Evolutionary conservation across 83 land plant species (phyloP), one percentile per base, ranked within the genome.

Genomic region (Picea engelmannii): DNA sequence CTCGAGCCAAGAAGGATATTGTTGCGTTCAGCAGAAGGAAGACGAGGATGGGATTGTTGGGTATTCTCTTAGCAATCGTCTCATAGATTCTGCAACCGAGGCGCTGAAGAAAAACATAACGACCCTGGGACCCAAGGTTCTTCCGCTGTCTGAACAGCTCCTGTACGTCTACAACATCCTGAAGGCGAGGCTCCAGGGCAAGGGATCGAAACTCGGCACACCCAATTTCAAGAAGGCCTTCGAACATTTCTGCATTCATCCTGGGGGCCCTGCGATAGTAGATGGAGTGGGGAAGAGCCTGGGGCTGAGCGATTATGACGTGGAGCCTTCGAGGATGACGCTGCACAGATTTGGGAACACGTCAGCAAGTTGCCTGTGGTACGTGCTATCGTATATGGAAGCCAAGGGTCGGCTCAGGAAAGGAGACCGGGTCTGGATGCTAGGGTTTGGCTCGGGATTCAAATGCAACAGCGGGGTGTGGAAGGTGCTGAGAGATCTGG

Each of bases 371-470:
- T 68, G 78, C 24, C 68, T 82, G 55, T 85, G 84, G 84, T 85
- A 85, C 60, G 85, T 65, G 64, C 24, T 85, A 10, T 81, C 84
- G 1, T 85, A 85, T 59, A 49, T 74, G 52, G 87, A 85, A 81
- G 87, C 84, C 31, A 85, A 82, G 71, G 78, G 87, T 49, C 25
- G 87, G 68, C 52, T 87, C 73, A 59, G 66, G 77, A 35, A 66
- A 17, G 89, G 89, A 24, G 89, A 87, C 40, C n/a, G 82, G 25
- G 85, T 87, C 40, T 87, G 89, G 89, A 80, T 78, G 88, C 82
- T 87, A 40, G 89, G 81, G 35, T 82, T 87, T 52, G 89, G 89
- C 0, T 81, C 89, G 0, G 89, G 89, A 35, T 87, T 87, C 77
- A 87, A 87, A 79, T 81, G 84, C 49, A 85, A 85, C 35, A 85